These are phyloP conservation scores for Neofusicoccum sp. DNA, from an alignment of 2,329 filamentous ascomycete species.

Conservation along the genomic window DNA sequence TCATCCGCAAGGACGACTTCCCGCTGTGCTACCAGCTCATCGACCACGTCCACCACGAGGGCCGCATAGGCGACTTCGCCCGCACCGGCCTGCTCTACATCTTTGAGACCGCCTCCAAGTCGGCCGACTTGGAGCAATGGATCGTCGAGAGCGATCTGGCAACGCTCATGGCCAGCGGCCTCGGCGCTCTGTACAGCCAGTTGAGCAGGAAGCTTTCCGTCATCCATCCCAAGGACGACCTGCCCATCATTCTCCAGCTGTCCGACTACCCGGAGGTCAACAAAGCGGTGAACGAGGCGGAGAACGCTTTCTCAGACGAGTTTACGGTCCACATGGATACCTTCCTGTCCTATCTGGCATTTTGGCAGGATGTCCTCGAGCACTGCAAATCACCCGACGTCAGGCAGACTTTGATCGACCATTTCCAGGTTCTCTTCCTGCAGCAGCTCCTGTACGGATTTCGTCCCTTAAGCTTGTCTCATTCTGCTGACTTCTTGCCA, in stretches of 20 bases:
- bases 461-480: background rate
- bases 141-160: constrained; percentile 96
- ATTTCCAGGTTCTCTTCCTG: constrained; percentile 95
- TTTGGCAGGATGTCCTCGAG: constrained; percentile 98
- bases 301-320: constrained; percentile 72
- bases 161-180: constrained; percentile 93
- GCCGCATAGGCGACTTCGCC: constrained; percentile 92
- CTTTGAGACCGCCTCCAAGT: constrained; percentile 88
- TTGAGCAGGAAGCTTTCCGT: constrained; percentile 75
- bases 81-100: constrained; percentile 92
- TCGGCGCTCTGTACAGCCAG: constrained; percentile 77
- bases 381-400: constrained; percentile 92
- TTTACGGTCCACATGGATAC: constrained; percentile 88
- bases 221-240: constrained; percentile 69
- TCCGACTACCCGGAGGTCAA: constrained; percentile 82
- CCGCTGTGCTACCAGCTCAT: constrained; percentile 94
- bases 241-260: constrained; percentile 82
- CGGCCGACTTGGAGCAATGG: constrained; percentile 85
- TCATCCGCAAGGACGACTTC: constrained; percentile 87
- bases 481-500: constrained; percentile 38
- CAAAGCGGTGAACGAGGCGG: constrained; percentile 67
- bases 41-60: constrained; percentile 95
- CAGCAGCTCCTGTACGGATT: constrained; percentile 80
- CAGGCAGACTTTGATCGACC: constrained; percentile 88
- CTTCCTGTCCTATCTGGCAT: constrained; percentile 90